These are phyloP conservation scores for Amauroascus verrucosus DNA, from an alignment of 2,329 filamentous ascomycete species.

Conservation along the genomic window DNA sequence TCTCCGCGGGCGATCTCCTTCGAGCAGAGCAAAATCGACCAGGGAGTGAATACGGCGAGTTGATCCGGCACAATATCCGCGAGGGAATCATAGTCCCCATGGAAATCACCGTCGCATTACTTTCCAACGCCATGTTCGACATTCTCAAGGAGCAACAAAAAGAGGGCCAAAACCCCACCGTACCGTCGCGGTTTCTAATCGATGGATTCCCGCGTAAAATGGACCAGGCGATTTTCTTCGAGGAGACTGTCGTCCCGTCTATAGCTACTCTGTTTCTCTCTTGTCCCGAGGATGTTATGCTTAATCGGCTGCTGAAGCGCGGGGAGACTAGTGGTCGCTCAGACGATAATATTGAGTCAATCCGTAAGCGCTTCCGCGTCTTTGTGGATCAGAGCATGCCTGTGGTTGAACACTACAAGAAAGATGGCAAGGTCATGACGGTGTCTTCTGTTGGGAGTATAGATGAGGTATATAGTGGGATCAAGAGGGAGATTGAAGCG, in stretches of 20 bases:
- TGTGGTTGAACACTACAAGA: conserved; percentile 75
- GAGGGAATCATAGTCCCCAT: conserved; percentile 96
- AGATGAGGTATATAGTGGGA: conserved; percentile 52
- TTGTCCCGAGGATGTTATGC: conserved; percentile 82
- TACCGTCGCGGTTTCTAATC: conserved; percentile 62
- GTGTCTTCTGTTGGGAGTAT: conserved; percentile 61
- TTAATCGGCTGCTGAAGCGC: conserved; percentile 69
- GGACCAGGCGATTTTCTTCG: conserved; percentile 92
- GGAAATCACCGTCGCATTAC: conserved; percentile 87
- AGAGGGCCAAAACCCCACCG: conserved; percentile 23
- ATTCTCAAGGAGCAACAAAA: conserved; percentile 48
- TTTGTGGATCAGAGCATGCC: conserved; percentile 98
- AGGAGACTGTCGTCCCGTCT: conserved; percentile 73
- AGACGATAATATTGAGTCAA: conserved; percentile 92
- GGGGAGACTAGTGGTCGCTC: conserved; percentile 85
- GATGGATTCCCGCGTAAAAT: conserved; percentile 91
- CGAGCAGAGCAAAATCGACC: conserved; percentile 84
- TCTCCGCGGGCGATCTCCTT: conserved; percentile 85
- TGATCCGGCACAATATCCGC: conserved; percentile 89
- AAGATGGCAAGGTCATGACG: conserved; percentile 67
- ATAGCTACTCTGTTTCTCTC: conserved; percentile 88
- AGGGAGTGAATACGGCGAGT: conserved; percentile 77
- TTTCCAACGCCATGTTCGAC: conserved; percentile 84
- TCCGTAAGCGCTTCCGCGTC: conserved; percentile 88
- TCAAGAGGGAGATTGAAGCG: conserved; percentile 40